A percentile compares a stretch with the other conserved stretches of the same genome.
These are phyloP conservation scores for Boletus patriciae DNA, from an alignment of 768 basidiomycete species.

Conservation along the genomic window DNA sequence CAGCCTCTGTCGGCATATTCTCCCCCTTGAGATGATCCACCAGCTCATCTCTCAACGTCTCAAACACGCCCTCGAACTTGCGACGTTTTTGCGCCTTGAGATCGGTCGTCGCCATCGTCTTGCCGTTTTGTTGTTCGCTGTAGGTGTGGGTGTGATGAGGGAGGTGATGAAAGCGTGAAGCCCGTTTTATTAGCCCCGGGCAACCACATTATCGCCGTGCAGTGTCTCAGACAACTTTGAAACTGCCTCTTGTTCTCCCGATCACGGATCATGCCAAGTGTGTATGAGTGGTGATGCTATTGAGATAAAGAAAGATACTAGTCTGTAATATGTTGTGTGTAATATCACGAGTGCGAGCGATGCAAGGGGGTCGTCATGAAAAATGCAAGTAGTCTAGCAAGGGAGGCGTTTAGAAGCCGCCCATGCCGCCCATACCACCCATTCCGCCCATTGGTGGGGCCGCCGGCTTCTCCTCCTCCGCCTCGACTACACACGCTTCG, in stretches of 20 bases:
- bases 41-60: conserved; percentile 73
- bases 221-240: not conserved
- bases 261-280: not conserved
- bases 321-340: conserved; percentile 15
- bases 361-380: not conserved
- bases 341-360: conserved; percentile 3
- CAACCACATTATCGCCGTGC: not conserved
- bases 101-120: conserved; percentile 24
- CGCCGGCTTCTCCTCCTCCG: conserved; percentile 72
- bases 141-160: no score
- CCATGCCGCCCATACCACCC: conserved; percentile 44
- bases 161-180: not conserved
- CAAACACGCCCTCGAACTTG: conserved; percentile 74
- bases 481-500: conserved; percentile 91
- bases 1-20: conserved; percentile 80
- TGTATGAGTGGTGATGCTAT: conserved; percentile 27
- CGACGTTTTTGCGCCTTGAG: conserved; percentile 48
- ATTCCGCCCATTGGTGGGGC: conserved; percentile 60
- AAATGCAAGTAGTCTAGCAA: not conserved
- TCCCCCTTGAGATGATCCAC: conserved; percentile 63
- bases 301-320: conserved; percentile 12
- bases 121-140: no score
- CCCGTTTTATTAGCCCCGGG: conserved; percentile 1
- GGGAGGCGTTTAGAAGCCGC: conserved; percentile 41
- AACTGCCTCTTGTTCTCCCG: not conserved